phyloP scores from a whole-genome alignment of 352 stramenopile genomes.

The Aphanomyces astaci region DNA sequence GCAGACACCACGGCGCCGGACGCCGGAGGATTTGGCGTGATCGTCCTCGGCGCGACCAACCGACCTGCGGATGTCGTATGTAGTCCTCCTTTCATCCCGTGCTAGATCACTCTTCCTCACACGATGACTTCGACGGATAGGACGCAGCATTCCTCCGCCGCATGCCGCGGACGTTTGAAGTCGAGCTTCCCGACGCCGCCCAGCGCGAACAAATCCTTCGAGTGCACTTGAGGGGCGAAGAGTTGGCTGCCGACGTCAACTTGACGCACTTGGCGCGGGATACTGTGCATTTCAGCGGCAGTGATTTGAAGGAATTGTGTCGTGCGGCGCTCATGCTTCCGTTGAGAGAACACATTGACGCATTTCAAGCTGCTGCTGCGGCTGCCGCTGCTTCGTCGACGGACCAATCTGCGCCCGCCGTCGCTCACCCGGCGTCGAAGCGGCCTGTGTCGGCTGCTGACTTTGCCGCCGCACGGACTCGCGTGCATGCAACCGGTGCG shows the following conservation, averaged over 20 bases:
- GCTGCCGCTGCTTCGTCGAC: constrained; percentile 26
- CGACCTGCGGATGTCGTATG: constrained; percentile 73
- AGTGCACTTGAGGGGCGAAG: constrained; percentile 87
- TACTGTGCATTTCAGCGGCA: constrained; percentile 92
- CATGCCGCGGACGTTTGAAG: constrained; percentile 94
- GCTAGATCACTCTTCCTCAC: too few species aligned
- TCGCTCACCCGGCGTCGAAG: constrained; percentile 51
- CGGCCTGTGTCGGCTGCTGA: constrained; percentile 27
- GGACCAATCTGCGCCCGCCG: background rate
- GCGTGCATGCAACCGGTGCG: constrained; percentile 77
- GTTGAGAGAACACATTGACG: constrained; percentile 73
- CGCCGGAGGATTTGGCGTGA: constrained; percentile 75
- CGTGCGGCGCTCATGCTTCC: constrained; percentile 82
- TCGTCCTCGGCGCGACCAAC: constrained; percentile 97
- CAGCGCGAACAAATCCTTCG: constrained; percentile 91
- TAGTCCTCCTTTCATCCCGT: too few species aligned
- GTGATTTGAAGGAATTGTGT: constrained; percentile 90
- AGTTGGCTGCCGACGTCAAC: constrained; percentile 60
- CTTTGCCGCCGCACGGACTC: constrained; percentile 78
- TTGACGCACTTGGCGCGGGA: constrained; percentile 73
- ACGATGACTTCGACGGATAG: too few species aligned
- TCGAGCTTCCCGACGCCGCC: constrained; percentile 80
- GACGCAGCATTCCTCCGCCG: constrained; percentile 93
- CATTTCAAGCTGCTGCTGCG: constrained; percentile 39
- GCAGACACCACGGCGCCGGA: constrained; percentile 65